phyloP scores from a whole-genome alignment of 2,329 filamentous ascomycete species.

The Pseudohalonectria lignicola region DNA sequence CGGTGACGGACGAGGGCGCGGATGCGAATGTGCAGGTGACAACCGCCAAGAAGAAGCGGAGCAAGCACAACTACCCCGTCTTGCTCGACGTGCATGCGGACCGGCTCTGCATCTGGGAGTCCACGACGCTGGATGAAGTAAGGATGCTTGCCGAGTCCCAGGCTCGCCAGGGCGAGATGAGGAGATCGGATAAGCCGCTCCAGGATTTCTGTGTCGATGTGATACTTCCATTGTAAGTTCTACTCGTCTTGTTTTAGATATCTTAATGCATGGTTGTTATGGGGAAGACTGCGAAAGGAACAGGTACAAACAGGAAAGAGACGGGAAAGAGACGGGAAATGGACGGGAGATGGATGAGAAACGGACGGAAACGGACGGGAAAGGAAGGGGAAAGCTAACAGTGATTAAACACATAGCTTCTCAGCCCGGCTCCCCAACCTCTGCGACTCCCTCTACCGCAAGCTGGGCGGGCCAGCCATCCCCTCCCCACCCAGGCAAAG shows the following conservation, averaged over 20 bases:
- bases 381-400: conserved; percentile 19
- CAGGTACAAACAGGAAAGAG: too few relatives aligned
- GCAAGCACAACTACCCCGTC: conserved; percentile 51
- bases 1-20: conserved; percentile 14
- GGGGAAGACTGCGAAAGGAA: too few relatives aligned
- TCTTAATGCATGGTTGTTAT: background rate
- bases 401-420: conserved; percentile 37
- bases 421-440: conserved; percentile 63
- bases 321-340: too few relatives aligned
- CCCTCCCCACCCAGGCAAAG: conserved; percentile 31
- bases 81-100: conserved; percentile 67
- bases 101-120: conserved; percentile 75
- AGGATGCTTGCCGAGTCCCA: conserved; percentile 39
- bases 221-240: conserved; percentile 62
- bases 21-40: too few relatives aligned
- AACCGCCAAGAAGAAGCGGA: conserved; percentile 43
- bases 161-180: conserved; percentile 18
- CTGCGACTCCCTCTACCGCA: conserved; percentile 60
- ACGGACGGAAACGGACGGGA: too few relatives aligned
- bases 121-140: conserved; percentile 52
- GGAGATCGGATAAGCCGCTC: conserved; percentile 38
- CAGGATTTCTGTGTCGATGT: conserved; percentile 73
- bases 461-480: conserved; percentile 61
- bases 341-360: background rate
- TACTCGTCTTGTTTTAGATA: too few relatives aligned